Evolutionary conservation across 2,329 filamentous ascomycete species (phyloP).

Genomic region (Cladorrhinum sp.): DNA sequence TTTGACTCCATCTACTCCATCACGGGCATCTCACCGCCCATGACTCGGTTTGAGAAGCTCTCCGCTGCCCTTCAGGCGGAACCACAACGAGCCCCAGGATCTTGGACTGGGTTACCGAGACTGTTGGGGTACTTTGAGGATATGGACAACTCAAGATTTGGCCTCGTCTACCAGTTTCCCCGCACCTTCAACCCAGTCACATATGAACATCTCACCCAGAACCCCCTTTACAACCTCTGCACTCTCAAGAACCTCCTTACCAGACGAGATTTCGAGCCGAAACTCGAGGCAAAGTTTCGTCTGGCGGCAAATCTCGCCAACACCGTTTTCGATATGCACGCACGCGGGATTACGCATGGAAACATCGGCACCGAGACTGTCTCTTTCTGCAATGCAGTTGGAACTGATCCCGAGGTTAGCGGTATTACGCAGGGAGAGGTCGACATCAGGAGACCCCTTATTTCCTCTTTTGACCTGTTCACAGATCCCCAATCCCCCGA

Average conservation of each 20-base stretch:
- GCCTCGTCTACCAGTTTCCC: conserved; percentile 72
- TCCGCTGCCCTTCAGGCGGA: conserved; percentile 56
- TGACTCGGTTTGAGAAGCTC: conserved; percentile 63
- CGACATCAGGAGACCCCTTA: conserved; percentile 65
- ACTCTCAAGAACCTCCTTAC: conserved; percentile 55
- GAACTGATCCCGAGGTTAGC: conserved; percentile 37
- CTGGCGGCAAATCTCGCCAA: conserved; percentile 70
- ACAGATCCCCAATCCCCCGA: conserved; percentile 43
- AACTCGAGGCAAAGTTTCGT: conserved; percentile 72
- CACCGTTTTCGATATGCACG: conserved; percentile 71
- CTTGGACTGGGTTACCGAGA: conserved; percentile 61
- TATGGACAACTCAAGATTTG: conserved; percentile 64
- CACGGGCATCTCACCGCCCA: conserved; percentile 62
- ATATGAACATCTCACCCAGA: conserved; percentile 50
- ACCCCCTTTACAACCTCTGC: conserved; percentile 49
- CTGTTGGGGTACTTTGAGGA: conserved; percentile 74
- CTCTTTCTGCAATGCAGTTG: conserved; percentile 56
- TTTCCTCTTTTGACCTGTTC: conserved; percentile 75
- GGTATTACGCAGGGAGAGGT: conserved; percentile 45
- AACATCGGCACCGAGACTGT: conserved; percentile 67
- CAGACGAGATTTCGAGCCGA: conserved; percentile 56
- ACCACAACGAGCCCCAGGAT: conserved; percentile 48
- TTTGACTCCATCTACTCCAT: conserved; percentile 61
- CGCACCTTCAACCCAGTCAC: conserved; percentile 59
- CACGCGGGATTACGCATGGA: conserved; percentile 66